Percentiles rank a stretch among this genome's conserved stretches.
These are phyloP conservation scores for Babesia caballi DNA, from an alignment of 169 alveolate species.

Conservation along the genomic window DNA sequence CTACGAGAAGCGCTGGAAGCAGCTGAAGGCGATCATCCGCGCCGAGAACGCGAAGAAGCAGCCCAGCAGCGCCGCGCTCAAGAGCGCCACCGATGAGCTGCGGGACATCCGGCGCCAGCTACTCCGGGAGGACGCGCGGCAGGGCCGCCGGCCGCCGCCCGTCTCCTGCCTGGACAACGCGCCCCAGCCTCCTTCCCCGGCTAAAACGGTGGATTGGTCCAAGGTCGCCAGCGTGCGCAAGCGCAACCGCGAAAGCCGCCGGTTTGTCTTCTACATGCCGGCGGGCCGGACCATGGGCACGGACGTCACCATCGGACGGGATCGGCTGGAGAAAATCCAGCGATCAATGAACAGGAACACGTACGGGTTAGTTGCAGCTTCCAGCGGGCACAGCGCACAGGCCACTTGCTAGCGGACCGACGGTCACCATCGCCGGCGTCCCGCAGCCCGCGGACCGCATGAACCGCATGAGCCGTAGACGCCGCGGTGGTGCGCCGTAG, in stretches of 20 bases:
- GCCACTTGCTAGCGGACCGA: slow-evolving; percentile 20
- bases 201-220: neutral
- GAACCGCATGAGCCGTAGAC: neutral
- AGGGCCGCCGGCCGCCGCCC: neutral
- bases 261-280: slow-evolving; percentile 32
- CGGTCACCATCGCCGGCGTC: slow-evolving; percentile 15
- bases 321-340: slow-evolving; percentile 28
- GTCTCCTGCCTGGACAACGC: neutral
- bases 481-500: neutral
- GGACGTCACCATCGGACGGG: slow-evolving; percentile 13
- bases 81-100: slow-evolving; percentile 26
- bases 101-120: neutral
- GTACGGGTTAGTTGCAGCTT: neutral
- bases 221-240: neutral
- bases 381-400: neutral
- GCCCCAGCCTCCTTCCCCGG: neutral
- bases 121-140: neutral
- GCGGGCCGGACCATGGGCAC: slow-evolving; percentile 21
- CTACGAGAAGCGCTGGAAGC: slow-evolving; percentile 14
- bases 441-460: slow-evolving; percentile 35
- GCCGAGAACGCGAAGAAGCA: slow-evolving; percentile 11
- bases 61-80: slow-evolving; percentile 8
- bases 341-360: slow-evolving; percentile 1
- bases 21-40: slow-evolving; percentile 20
- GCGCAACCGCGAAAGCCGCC: slow-evolving; percentile 1